Base-by-base conservation (phyloP, 2,329 filamentous ascomycete species). In the Septoria linicola region DNA sequence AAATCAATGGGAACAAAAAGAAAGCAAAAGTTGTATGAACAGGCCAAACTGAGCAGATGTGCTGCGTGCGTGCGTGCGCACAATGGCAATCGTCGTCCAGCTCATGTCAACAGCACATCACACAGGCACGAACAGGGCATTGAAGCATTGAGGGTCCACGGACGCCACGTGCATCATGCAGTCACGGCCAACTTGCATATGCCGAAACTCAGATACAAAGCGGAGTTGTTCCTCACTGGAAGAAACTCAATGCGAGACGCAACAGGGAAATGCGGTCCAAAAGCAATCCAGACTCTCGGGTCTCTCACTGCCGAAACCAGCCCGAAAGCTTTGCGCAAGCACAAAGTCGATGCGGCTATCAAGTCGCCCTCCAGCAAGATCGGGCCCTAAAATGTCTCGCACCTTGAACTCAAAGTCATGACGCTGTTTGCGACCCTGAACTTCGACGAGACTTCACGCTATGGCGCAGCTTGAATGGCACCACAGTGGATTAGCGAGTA, bases 1-100 rank as follows among this genome's bases (percentile, higher is more conserved):
- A 49, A 14, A 50, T 51, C n/a, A 57, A 60, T 36, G 56, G 53
- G 4, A 46, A 50, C n/a, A 55, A 58, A 36, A 59, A 59, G 42
- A 59, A 59, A 42, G 49, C 40, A 40, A 49, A 42, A 23, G 54
- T 55, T 27, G 41, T 47, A 30, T 55, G 39, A 49, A n/a, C 10
- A 31, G n/a, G n/a, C n/a, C n/a, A n/a, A n/a, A n/a, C n/a, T n/a
- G n/a, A n/a, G n/a, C n/a, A n/a, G n/a, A n/a, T n/a, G n/a, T n/a
- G n/a, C n/a, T n/a, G n/a, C n/a, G n/a, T n/a, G n/a, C n/a, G n/a
- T n/a, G n/a, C n/a, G n/a, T n/a, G n/a, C n/a, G n/a, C n/a, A n/a
- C n/a, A n/a, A n/a, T n/a, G n/a, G n/a, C n/a, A n/a, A n/a, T n/a
- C n/a, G n/a, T n/a, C n/a, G n/a, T n/a, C n/a, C n/a, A n/a, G n/a